Evolutionary conservation across 1,284 basidiomycete genomes (phyloP).

Genomic region (Agaricales sp.): DNA sequence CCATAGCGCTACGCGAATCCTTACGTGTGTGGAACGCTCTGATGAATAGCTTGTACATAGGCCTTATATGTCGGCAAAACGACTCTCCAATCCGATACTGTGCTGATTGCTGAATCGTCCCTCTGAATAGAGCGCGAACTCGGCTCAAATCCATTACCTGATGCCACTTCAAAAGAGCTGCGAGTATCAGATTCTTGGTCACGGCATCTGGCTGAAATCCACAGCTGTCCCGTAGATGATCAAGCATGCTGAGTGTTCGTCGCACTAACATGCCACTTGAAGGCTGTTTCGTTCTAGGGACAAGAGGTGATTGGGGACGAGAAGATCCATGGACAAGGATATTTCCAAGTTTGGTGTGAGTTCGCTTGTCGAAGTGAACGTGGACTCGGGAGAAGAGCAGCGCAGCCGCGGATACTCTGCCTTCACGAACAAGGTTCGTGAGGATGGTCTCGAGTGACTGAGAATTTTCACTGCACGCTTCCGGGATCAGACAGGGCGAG

Average conservation of each 20-base stretch:
- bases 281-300: slow-evolving; percentile 17
- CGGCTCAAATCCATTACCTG: slow-evolving; percentile 26
- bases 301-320: too few species aligned
- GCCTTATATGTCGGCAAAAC: slow-evolving; percentile 45
- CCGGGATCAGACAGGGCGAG: too few species aligned
- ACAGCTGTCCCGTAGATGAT: slow-evolving; percentile 26
- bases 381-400: slow-evolving; percentile 25
- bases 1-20: slow-evolving; percentile 41
- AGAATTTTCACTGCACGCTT: too few species aligned
- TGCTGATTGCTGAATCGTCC: slow-evolving; percentile 28
- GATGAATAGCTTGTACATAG: slow-evolving; percentile 63
- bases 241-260: slow-evolving; percentile 27
- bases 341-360: slow-evolving; percentile 40
- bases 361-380: slow-evolving; percentile 17
- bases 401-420: slow-evolving; percentile 29
- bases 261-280: slow-evolving; percentile 34
- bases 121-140: slow-evolving; percentile 48
- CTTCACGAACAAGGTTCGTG: slow-evolving; percentile 22
- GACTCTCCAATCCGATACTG: slow-evolving; percentile 40
- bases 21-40: slow-evolving; percentile 45
- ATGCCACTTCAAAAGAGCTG: slow-evolving; percentile 40
- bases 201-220: slow-evolving; percentile 48
- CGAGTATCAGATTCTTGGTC: slow-evolving; percentile 55
- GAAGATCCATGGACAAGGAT: slow-evolving; percentile 43
- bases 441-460: slow-evolving; percentile 19